These are phyloP conservation scores for Thelonectria rubi DNA, from an alignment of 2,329 filamentous ascomycete genomes.

Conservation along the genomic window DNA sequence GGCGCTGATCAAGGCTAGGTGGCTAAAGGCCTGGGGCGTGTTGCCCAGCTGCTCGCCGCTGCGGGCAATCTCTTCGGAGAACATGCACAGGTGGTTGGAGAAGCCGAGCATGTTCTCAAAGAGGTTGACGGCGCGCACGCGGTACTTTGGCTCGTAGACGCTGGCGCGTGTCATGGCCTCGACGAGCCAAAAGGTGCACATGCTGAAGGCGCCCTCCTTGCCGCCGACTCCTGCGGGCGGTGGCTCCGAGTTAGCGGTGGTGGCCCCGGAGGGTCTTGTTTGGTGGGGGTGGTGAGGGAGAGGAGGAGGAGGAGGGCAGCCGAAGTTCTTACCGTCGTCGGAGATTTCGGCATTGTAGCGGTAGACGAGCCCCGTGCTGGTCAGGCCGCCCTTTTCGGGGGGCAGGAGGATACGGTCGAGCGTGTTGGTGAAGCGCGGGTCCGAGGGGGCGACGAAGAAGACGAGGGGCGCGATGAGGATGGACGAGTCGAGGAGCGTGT, in stretches of 20 bases:
- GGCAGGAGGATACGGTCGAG: constrained; percentile 76
- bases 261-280: no score
- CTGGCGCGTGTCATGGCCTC: constrained; percentile 78
- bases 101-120: constrained; percentile 83
- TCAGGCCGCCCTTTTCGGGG: constrained; percentile 79
- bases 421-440: constrained; percentile 77
- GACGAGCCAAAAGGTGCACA: constrained; percentile 87
- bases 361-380: constrained; percentile 78
- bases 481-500: constrained; percentile 75
- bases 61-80: constrained; percentile 79
- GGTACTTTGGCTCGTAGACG: constrained; percentile 71
- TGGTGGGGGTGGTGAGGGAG: no score
- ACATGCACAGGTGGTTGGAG: constrained; percentile 80
- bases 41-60: constrained; percentile 82
- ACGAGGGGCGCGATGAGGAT: constrained; percentile 81
- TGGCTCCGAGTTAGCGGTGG: constrained; percentile 13
- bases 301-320: neutral
- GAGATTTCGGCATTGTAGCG: constrained; percentile 75
- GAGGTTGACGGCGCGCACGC: constrained; percentile 69
- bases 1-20: constrained; percentile 78
- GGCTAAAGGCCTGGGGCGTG: constrained; percentile 81
- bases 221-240: constrained; percentile 70
- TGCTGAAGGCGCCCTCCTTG: constrained; percentile 78
- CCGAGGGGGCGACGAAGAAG: constrained; percentile 81
- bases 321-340: constrained; percentile 67